Evolutionary conservation across 768 basidiomycete species (phyloP), one percentile per base, ranked within the genome.

Genomic region (Amanita fuliginea): DNA sequence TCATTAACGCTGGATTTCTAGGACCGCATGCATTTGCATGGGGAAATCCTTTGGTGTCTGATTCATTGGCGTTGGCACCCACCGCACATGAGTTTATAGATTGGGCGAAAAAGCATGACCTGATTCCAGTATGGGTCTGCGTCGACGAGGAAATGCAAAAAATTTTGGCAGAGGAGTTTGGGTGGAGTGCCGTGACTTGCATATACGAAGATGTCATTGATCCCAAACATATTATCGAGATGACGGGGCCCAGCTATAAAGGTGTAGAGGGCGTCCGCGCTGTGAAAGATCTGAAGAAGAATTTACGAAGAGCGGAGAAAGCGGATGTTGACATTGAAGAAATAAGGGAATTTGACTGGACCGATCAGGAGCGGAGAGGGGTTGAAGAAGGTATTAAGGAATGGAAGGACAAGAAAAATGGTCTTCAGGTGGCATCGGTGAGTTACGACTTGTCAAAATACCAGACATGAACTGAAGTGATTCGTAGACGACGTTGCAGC

Each of bases 171-270:
- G 14, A 21, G 2, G 68, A 72, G 34, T 70, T 76, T 53, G 66
- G 69, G 0, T 85, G 82, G 83, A 70, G 72, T 47, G 72, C 74
- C 3, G 67, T 85, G 37, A 71, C 73, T 45, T 83, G 79, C 51
- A 80, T 84, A 43, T 75, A 76, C 44, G 81, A 84, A 57, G 80
- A 82, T 45, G 66, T 75, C 33, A 64, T 78, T 10, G 69, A 77
- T 46, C 73, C 79, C 0, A 70, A 67, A 19, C 70, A 71, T 51
- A 59, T 75, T 14, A 53, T 74, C 13, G 63, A 71, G 21, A 51
- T 74, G 44, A 70, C 67, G 1, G 59, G 60, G 13, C 62, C 65
- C 0, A 62, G 66, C 5, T 58, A 59, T 9, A 65, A 67, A 42
- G 70, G 68, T 0, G 62, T 62, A 16, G 63, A 66, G 51, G 67